phyloP scores from a whole-genome alignment of 768 basidiomycete genomes.

The Galerina sulciceps region DNA sequence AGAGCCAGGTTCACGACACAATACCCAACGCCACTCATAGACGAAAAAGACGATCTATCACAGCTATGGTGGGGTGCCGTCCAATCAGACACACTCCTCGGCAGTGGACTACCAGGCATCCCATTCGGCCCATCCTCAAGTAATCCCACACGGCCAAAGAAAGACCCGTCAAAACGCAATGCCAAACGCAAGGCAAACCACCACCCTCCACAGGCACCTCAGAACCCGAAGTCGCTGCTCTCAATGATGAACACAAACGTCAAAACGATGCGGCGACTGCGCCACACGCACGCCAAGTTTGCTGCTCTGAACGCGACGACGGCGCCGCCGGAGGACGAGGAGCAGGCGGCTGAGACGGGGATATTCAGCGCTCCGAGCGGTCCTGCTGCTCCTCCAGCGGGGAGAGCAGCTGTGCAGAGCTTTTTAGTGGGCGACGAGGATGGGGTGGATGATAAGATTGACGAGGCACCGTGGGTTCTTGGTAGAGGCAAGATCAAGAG shows the following conservation, averaged over 20 bases:
- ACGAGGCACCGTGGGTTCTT: slow-evolving; percentile 64
- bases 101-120: slow-evolving; percentile 66
- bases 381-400: slow-evolving; percentile 27
- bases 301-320: slow-evolving; percentile 51
- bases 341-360: slow-evolving; percentile 38
- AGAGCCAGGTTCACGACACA: slow-evolving; percentile 54
- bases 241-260: slow-evolving; percentile 78
- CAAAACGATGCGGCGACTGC: slow-evolving; percentile 71
- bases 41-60: slow-evolving; percentile 47
- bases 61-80: slow-evolving; percentile 81
- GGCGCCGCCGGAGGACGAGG: slow-evolving; percentile 36
- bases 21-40: slow-evolving; percentile 38
- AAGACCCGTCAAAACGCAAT: slow-evolving; percentile 8
- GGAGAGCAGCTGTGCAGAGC: slow-evolving; percentile 15
- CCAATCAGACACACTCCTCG: slow-evolving; percentile 62
- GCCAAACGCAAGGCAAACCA: background rate
- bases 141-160: slow-evolving; percentile 10
- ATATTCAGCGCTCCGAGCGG: slow-evolving; percentile 28
- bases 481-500: slow-evolving; percentile 25
- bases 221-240: slow-evolving; percentile 57
- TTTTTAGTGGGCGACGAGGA: slow-evolving; percentile 29
- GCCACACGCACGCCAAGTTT: slow-evolving; percentile 75
- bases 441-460: slow-evolving; percentile 50
- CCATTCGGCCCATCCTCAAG: slow-evolving; percentile 41
- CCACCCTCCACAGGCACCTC: slow-evolving; percentile 1